Evolutionary conservation across 2,329 filamentous ascomycete species (phyloP), one percentile per base, ranked within the genome.

Genomic region (Penicillium sclerotigenum): DNA sequence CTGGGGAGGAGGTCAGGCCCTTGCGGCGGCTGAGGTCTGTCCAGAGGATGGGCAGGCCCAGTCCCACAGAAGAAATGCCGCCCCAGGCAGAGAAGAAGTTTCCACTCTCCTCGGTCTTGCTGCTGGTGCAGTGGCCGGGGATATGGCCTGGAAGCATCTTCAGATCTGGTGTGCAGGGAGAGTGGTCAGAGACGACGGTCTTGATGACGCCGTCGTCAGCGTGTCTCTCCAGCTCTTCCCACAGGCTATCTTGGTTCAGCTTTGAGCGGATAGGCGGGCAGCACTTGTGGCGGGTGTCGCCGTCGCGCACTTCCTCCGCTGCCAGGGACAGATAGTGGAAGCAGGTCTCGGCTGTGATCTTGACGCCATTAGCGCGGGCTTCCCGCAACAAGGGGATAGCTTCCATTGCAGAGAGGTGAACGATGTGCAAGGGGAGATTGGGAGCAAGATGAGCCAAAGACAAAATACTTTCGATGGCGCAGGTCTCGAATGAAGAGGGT

Each of bases 31-130:
- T 79, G 31, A 89, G 82, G 42, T 91, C 86, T 0, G 90, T 92
- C 85, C 92, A 88, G 6, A 99, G 81, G 62, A 99, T 96, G 5
- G 91, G 90, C 4, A 99, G 81, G 0, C 94, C 94, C 1, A 99
- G 83, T 0, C 94, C 94, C 18, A 99, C 93, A 5, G 89, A 94
- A 4, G 90, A 93, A 68, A 99, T 96, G 14, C 94, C 94, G 52
- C 94, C 94, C 94, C 94, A 99, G 1, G 92, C 92, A 4, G 88
- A 86, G 76, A 97, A 94, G 81, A 99, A 97, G 76, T 97, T 90
- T 36, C 94, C 94, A 11, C 73, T 68, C 18, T 77, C 70, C 7
- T 67, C 65, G 16, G 76, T 65, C 24, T 74, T 58, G 57, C 64
- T 52, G 51, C 69, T 57, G 56, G 68, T 70, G 58, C 65, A 68